Conservation (phyloP, 441 rosid species). For the Eruca vesicaria region DNA sequence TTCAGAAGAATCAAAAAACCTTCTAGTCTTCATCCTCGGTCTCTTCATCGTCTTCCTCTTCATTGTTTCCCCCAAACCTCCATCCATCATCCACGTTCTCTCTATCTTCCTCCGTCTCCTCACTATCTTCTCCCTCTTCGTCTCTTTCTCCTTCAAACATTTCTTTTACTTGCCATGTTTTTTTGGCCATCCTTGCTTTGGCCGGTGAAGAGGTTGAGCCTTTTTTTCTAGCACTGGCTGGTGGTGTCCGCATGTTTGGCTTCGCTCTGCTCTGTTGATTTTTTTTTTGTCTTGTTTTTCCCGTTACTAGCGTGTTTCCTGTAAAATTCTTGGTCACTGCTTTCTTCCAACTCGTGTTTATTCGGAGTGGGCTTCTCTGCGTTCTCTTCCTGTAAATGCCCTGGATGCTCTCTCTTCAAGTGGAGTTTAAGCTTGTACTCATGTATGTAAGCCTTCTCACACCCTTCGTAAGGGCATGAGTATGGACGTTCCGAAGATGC, state of each 20-base stretch:
- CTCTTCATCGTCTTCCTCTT: constrained; percentile 87
- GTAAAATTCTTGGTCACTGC: constrained; percentile 73
- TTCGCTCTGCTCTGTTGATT: constrained; percentile 61
- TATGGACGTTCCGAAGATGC: constrained; percentile 81
- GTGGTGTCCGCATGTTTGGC: constrained; percentile 64
- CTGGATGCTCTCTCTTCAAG: constrained; percentile 86
- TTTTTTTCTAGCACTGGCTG: constrained; percentile 57
- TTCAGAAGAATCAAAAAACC: constrained; percentile 6
- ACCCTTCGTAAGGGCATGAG: constrained; percentile 87
- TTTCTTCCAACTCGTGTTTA: constrained; percentile 64
- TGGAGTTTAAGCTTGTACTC: constrained; percentile 97
- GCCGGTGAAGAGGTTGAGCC: constrained; percentile 59
- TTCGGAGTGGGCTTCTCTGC: constrained; percentile 41
- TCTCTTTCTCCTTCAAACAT: constrained; percentile 41
- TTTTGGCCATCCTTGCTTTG: constrained; percentile 44
- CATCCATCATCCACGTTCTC: constrained; percentile 82
- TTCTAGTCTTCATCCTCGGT: constrained; percentile 81
- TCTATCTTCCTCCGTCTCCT: constrained; percentile 89
- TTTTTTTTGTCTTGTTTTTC: constrained; percentile 44
- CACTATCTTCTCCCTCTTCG: constrained; percentile 69
- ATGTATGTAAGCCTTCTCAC: constrained; percentile 91
- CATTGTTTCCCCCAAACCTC: constrained; percentile 66
- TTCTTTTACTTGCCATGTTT: constrained; percentile 62
- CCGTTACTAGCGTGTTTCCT: constrained; percentile 53
- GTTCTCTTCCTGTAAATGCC: constrained; percentile 62